Conservation (phyloP, 257 asterid genomes). For the Solanum medicagineum region DNA sequence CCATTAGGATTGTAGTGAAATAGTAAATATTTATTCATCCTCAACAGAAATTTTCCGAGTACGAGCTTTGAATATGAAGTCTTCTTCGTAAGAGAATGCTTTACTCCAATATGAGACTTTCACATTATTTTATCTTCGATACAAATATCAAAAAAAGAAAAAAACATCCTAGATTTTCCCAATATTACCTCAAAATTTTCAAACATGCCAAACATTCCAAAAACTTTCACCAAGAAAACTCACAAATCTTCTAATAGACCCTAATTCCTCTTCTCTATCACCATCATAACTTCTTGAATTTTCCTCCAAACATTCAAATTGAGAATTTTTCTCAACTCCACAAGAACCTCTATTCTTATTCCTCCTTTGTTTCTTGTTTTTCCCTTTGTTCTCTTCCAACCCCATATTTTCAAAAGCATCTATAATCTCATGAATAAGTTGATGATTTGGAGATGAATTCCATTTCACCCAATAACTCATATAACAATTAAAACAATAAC, state of each 20-base stretch:
- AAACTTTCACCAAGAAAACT: constrained; percentile 25
- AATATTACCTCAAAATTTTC: neutral
- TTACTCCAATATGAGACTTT: neutral
- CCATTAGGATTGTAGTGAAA: fast-evolving
- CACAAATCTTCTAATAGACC: constrained; percentile 21
- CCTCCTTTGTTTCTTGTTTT: constrained; percentile 13
- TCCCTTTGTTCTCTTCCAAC: constrained; percentile 13
- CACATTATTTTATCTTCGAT: neutral
- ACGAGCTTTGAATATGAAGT: neutral
- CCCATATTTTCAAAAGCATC: constrained; percentile 27
- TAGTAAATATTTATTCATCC: neutral
- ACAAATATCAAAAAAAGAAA: neutral
- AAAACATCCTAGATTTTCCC: neutral
- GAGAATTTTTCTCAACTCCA: neutral
- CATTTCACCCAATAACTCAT: constrained; percentile 32
- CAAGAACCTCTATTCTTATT: neutral
- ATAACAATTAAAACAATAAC: constrained; percentile 29
- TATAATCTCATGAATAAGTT: constrained; percentile 27
- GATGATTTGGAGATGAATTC: constrained; percentile 38
- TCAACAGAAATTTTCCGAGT: neutral
- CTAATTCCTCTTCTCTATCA: neutral
- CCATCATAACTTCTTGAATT: neutral
- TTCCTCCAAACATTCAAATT: neutral
- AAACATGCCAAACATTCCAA: constrained; percentile 16
- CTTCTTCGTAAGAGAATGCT: neutral